phyloP scores from a whole-genome alignment of 257 asterid genomes.

The Lavandula angustifolia region DNA sequence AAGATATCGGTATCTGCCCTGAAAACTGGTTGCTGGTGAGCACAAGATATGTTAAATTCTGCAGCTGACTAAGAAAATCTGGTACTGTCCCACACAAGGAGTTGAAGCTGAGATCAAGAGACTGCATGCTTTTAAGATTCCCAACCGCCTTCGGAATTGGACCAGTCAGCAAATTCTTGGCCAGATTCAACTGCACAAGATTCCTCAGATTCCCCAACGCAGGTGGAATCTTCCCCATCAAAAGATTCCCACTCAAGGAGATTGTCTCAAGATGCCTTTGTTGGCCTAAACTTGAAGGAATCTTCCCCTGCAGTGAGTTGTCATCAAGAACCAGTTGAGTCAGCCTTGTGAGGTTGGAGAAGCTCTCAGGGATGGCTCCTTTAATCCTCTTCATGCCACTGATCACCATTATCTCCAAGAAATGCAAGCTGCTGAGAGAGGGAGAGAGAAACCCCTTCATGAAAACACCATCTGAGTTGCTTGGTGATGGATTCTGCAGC shows the following conservation, averaged over 20 bases:
- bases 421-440: constrained; percentile 54
- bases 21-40: constrained; percentile 60
- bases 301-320: constrained; percentile 60
- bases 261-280: constrained; percentile 54
- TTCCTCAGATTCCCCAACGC: constrained; percentile 53
- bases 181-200: constrained; percentile 61
- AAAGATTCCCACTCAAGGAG: constrained; percentile 61
- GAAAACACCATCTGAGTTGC: constrained; percentile 31
- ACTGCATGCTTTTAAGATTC: constrained; percentile 44
- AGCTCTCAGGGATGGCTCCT: constrained; percentile 58
- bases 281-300: constrained; percentile 57
- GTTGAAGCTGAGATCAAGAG: constrained; percentile 70
- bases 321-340: constrained; percentile 77
- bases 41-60: constrained; percentile 56
- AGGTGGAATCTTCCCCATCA: constrained; percentile 69
- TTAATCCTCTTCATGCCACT: constrained; percentile 73
- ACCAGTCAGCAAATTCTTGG: constrained; percentile 54
- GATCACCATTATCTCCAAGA: constrained; percentile 66
- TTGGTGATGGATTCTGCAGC: constrained; percentile 54
- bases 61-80: constrained; percentile 53
- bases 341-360: constrained; percentile 59
- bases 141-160: constrained; percentile 48
- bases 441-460: constrained; percentile 80
- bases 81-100: constrained; percentile 63
- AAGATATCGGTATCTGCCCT: constrained; percentile 58